A percentile compares a stretch with the other conserved stretches of the same genome.
These are phyloP conservation scores for Pleochaeta shiraiana DNA, from an alignment of 2,329 filamentous ascomycete genomes.

Conservation along the genomic window DNA sequence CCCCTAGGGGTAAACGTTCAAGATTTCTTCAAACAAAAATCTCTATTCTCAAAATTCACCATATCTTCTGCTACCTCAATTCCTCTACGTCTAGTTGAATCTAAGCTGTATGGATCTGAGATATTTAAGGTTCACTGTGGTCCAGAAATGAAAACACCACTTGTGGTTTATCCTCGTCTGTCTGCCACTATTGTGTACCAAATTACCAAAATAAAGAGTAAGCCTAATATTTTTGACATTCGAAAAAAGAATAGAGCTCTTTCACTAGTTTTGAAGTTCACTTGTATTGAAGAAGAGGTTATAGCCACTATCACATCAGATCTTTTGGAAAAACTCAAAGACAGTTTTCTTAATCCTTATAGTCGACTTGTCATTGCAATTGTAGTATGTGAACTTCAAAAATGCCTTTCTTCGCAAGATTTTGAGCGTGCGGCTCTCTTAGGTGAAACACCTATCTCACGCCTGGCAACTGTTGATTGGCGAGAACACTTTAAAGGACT, in stretches of 20 bases:
- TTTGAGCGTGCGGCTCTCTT: constrained; percentile 34
- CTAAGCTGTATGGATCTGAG: constrained; percentile 47
- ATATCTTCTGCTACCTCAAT: constrained; percentile 59
- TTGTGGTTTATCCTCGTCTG: constrained; percentile 58
- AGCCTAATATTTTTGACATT: constrained; percentile 6
- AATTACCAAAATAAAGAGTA: constrained; percentile 32
- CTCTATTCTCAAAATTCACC: constrained; percentile 75
- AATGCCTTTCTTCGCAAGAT: constrained; percentile 26
- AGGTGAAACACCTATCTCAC: constrained; percentile 27
- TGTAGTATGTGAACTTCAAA: constrained; percentile 24
- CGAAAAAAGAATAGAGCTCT: constrained; percentile 23
- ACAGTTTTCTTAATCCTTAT: constrained; percentile 25
- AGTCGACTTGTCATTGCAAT: constrained; percentile 25
- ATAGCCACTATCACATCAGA: constrained; percentile 26
- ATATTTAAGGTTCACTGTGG: constrained; percentile 44
- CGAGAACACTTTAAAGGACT: constrained; percentile 28
- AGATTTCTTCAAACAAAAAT: constrained; percentile 71
- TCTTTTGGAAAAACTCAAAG: constrained; percentile 21
- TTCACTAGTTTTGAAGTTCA: constrained; percentile 53
- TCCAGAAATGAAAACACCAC: constrained; percentile 26
- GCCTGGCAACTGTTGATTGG: constrained; percentile 27
- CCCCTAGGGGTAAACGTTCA: constrained; percentile 91
- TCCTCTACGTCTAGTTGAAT: constrained; percentile 52
- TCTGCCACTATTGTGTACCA: constrained; percentile 66
- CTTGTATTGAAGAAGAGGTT: constrained; percentile 55